Percentiles rank a stretch among this genome's conserved stretches.
These are phyloP conservation scores for Aspergillus luchuensis DNA, from an alignment of 2,329 filamentous ascomycete species.

Conservation along the genomic window DNA sequence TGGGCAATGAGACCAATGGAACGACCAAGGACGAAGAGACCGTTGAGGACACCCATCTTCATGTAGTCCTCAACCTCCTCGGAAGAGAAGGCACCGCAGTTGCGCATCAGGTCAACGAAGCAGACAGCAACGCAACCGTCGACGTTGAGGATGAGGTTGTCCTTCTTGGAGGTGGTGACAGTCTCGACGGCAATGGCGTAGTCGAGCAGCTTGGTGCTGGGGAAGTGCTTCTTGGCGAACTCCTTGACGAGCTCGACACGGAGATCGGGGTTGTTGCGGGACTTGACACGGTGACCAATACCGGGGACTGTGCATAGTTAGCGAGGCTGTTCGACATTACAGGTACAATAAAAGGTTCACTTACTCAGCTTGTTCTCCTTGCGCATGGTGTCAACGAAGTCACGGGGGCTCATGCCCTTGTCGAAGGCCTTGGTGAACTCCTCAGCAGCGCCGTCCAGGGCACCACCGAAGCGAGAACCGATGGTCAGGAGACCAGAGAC, in stretches of 20 bases:
- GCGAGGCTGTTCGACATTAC: conserved; percentile 14
- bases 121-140: conserved; percentile 97
- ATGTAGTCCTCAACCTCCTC: conserved; percentile 99
- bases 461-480: conserved; percentile 96
- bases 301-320: conserved; percentile 68
- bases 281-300: conserved; percentile 99
- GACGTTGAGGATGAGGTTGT: conserved; percentile 99
- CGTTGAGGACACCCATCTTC: conserved; percentile 98
- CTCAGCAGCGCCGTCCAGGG: conserved; percentile 93
- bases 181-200: conserved; percentile 97
- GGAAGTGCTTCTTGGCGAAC: conserved; percentile 97
- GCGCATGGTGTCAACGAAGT: conserved; percentile 98
- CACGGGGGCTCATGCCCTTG: conserved; percentile 96
- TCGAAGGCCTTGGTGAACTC: conserved; percentile 98
- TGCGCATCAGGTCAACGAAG: conserved; percentile 96
- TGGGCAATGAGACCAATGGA: conserved; percentile 99
- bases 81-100: conserved; percentile 92
- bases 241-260: conserved; percentile 99
- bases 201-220: conserved; percentile 96
- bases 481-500: conserved; percentile 98
- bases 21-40: conserved; percentile 95
- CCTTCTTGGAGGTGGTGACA: conserved; percentile 99
- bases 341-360: conserved; percentile 31
- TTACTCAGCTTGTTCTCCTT: conserved; percentile 98
- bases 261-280: conserved; percentile 98